Conservation (phyloP, 176 grass and related monocot genomes). For the Avena atlantica region DNA sequence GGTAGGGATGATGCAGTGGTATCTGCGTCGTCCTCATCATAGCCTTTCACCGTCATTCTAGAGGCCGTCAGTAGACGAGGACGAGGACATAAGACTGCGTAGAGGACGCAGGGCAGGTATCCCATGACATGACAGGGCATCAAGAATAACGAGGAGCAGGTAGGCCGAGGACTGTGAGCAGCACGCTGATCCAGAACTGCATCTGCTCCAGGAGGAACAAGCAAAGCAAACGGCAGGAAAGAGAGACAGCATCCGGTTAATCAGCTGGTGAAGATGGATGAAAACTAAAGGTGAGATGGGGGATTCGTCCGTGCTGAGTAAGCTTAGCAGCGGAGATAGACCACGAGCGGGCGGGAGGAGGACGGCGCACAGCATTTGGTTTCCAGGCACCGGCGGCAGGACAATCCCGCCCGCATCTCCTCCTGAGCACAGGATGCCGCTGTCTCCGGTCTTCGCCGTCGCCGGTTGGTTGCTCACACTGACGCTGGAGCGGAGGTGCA, state of each 20-base stretch:
- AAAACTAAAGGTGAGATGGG: no score
- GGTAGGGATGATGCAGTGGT: neutral
- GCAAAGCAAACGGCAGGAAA: neutral
- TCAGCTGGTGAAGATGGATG: neutral
- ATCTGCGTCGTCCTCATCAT: neutral
- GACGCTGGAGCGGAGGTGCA: no score
- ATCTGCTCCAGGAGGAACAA: slow-evolving; percentile 31
- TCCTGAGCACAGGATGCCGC: neutral
- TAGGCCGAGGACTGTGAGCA: slow-evolving; percentile 65
- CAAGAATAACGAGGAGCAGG: neutral
- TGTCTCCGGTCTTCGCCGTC: no score
- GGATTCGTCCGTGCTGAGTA: neutral
- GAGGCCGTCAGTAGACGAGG: slow-evolving; percentile 41
- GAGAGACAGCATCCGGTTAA: neutral
- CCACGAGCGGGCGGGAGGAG: slow-evolving; percentile 57
- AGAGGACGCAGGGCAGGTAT: slow-evolving; percentile 61
- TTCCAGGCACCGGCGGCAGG: slow-evolving; percentile 65
- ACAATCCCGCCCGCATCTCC: slow-evolving; percentile 46
- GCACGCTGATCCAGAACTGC: slow-evolving; percentile 71
- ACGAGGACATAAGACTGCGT: slow-evolving; percentile 54
- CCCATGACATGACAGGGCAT: neutral
- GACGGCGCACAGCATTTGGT: slow-evolving; percentile 54
- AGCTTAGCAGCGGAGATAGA: no score
- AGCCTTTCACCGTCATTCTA: neutral
- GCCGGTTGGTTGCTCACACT: no score